These are phyloP conservation scores for Brassica nigra DNA, from an alignment of 345 rosid genomes.

Conservation along the genomic window DNA sequence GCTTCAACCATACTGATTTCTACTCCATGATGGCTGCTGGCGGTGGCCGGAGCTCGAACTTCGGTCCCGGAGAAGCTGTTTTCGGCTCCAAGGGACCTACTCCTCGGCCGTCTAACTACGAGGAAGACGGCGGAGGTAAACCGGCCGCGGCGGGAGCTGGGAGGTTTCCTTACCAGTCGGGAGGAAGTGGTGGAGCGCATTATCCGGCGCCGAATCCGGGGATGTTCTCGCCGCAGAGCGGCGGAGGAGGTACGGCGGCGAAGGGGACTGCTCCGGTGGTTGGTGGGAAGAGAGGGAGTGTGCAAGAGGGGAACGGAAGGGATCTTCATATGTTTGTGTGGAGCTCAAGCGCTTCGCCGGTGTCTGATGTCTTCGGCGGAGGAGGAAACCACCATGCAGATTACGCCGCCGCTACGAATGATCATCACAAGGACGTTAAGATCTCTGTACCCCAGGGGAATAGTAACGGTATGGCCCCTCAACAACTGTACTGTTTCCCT, in stretches of 20 bases:
- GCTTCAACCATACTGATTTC: conserved; percentile 52
- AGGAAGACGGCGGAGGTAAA: conserved; percentile 56
- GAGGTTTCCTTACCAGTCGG: conserved; percentile 57
- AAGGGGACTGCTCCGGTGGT: conserved; percentile 38
- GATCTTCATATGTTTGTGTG: conserved; percentile 98
- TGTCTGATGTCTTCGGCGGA: conserved; percentile 79
- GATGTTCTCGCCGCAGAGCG: conserved; percentile 69
- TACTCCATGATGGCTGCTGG: conserved; percentile 45
- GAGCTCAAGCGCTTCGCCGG: conserved; percentile 97
- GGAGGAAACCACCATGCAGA: conserved; percentile 33
- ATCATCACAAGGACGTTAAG: conserved; percentile 69
- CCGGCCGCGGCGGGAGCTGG: conserved; percentile 29
- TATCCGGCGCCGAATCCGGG: conserved; percentile 97
- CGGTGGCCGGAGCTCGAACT: conserved; percentile 62
- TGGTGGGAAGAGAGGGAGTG: conserved; percentile 49
- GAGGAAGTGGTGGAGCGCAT: conserved; percentile 44
- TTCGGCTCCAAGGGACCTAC: conserved; percentile 76
- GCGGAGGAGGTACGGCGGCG: conserved; percentile 25
- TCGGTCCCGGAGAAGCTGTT: conserved; percentile 71
- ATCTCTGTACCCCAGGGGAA: conserved; percentile 80
- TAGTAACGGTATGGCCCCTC: conserved; percentile 48
- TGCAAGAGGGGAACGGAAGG: conserved; percentile 53
- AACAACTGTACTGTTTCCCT: neutral
- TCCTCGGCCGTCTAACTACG: conserved; percentile 81
- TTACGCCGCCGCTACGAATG: conserved; percentile 37